Evolutionary conservation across 2,329 filamentous ascomycete genomes (phyloP).

Genomic region (Pseudogymnoascus sp.): DNA sequence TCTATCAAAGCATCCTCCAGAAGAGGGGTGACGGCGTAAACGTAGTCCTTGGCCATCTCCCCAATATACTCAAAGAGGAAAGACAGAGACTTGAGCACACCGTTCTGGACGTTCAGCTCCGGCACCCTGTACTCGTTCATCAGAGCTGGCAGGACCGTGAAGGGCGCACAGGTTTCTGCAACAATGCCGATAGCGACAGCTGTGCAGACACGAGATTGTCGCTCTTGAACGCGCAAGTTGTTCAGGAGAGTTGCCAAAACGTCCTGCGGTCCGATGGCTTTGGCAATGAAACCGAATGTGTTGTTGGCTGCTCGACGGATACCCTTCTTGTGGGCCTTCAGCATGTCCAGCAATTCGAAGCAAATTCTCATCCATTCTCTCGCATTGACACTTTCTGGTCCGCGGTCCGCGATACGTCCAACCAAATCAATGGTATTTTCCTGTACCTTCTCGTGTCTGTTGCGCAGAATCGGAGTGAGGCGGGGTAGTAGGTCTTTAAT

Average conservation of each 20-base stretch:
- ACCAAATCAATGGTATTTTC: slow-evolving; percentile 98
- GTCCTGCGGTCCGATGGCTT: slow-evolving; percentile 96
- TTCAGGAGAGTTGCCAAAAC: slow-evolving; percentile 92
- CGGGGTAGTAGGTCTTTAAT: slow-evolving; percentile 94
- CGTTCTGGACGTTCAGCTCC: slow-evolving; percentile 97
- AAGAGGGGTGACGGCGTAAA: slow-evolving; percentile 93
- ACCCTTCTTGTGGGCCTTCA: slow-evolving; percentile 99
- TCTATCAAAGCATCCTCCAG: slow-evolving; percentile 97
- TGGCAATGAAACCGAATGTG: slow-evolving; percentile 98
- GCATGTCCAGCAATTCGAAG: slow-evolving; percentile 97
- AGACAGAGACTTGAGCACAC: slow-evolving; percentile 91
- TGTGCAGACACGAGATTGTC: slow-evolving; percentile 96
- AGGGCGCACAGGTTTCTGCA: slow-evolving; percentile 94
- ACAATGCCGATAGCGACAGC: slow-evolving; percentile 98
- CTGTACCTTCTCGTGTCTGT: slow-evolving; percentile 97
- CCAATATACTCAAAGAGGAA: slow-evolving; percentile 99
- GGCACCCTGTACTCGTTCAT: slow-evolving; percentile 99
- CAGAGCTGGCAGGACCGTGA: slow-evolving; percentile 93
- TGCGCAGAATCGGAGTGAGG: slow-evolving; percentile 94
- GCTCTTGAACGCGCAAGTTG: slow-evolving; percentile 94
- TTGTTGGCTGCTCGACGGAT: slow-evolving; percentile 98
- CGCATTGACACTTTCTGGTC: slow-evolving; percentile 92
- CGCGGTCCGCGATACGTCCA: slow-evolving; percentile 93
- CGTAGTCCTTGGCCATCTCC: slow-evolving; percentile 99
- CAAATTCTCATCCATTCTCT: slow-evolving; percentile 99